Evolutionary conservation across 192 early-diverging fungal species (phyloP), one percentile per base, ranked within the genome.

Genomic region (Lunasporangiospora selenospora): DNA sequence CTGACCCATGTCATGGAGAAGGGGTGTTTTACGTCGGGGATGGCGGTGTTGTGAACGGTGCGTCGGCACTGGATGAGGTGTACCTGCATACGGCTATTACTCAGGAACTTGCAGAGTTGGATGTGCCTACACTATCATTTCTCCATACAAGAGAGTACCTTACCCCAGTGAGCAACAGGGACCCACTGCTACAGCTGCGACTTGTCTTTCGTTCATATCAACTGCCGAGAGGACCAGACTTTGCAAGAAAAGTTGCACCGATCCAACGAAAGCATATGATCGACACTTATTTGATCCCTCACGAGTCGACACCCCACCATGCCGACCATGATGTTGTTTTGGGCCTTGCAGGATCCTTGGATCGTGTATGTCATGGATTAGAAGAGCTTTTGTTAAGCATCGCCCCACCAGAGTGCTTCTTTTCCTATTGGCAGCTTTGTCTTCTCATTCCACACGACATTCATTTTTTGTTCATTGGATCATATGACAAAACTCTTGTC

Each of bases 221-320:
- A 23, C 23, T 71, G 11, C 67, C 67, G 7, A 32, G 59, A 30
- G 58, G 59, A 23, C 3, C 24, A 12, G 41, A 53, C 15, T 71
- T 71, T 50, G 53, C 46, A 4, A 23, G 21, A 4, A 21, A 51
- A 18, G 18, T 38, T 0, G 58, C 41, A 0, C 52, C 53, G 0
- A 12, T 71, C 5, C 59, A 53, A 0, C 2, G 1, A 1, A 23
- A 21, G 0, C 32, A 49, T 34, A 19, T 37, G 39, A 37, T 71
- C 30, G 67, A 71, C 38, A 71, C 67, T 0, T 71, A 57, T 18
- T 18, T 71, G 40, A 57, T 62, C 16, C 67, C 59, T 15, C 32
- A 62, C 41, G 59, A 62, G 23, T 40, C 31, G 6, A 52, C 15
- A 11, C 24, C 1, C 5, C 41, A 45, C 0, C 32, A 56, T 10